phyloP scores from a whole-genome alignment of 805 yeast species.

The Pichia insulana region DNA sequence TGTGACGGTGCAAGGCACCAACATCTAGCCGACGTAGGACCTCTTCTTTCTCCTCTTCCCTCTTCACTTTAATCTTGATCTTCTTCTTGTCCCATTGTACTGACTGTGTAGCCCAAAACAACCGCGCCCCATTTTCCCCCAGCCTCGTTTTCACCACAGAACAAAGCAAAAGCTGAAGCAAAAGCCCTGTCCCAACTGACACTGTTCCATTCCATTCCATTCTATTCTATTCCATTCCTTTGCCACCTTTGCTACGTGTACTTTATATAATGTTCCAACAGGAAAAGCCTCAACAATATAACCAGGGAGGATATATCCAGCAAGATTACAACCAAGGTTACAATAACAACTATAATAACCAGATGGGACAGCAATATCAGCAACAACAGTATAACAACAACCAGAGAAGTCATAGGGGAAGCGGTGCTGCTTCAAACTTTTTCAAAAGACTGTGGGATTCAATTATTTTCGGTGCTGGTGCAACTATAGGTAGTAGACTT shows the following conservation, averaged over 20 bases:
- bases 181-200: background rate
- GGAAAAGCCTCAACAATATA: conserved; percentile 1
- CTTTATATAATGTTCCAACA: conserved; percentile 1
- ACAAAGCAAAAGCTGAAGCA: no score
- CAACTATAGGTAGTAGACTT: conserved; percentile 78
- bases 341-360: conserved; percentile 1
- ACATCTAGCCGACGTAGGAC: background rate
- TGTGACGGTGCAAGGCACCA: background rate
- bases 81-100: no score
- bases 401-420: conserved; percentile 13
- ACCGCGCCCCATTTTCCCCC: no score
- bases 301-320: conserved; percentile 5
- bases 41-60: background rate
- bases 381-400: conserved; percentile 13
- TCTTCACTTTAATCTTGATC: no score
- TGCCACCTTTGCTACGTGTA: background rate
- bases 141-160: no score
- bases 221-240: background rate
- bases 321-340: conserved; percentile 1
- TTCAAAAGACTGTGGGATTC: conserved; percentile 84
- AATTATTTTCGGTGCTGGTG: conserved; percentile 96
- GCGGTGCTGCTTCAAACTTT: conserved; percentile 32
- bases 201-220: background rate
- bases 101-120: no score
- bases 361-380: background rate